Evolutionary conservation across 1,139 yeast species (phyloP), one percentile per base, ranked within the genome.

Genomic region (Yamadazyma spencermartinsiae): DNA sequence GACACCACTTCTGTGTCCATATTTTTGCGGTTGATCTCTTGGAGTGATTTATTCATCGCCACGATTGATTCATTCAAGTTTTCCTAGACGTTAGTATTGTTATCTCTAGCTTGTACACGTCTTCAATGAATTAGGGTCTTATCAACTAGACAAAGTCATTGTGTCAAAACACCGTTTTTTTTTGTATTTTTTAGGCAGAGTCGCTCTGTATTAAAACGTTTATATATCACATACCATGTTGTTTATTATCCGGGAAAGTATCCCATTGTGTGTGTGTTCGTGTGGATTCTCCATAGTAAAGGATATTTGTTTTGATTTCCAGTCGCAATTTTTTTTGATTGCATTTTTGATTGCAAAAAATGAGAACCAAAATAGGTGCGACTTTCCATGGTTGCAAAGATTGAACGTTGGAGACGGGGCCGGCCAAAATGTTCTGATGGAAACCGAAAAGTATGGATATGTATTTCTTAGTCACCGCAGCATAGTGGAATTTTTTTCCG

Each of bases 261-360:
- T 68, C 13, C 89, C 89, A 46, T 79, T 83, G 54, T 89, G 96
- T 7, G 80, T 86, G 55, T 85, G 87, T 52, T 86, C 95, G 55
- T 88, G 94, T 3, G 96, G 97, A 53, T 88, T 88, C 63, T 86
- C 92, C 95, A 86, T 84, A 9, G 31, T 28, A 16, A 24, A 8
- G n/a, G n/a, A 5, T 24, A 12, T 24, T 24, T 30, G 23, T 28
- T 11, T 28, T 28, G 31, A 14, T 10, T 9, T 20, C 10, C 6
- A 24, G 27, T 26, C 29, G 29, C 29, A 26, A 12, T 17, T 12
- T n/a, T n/a, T n/a, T n/a, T n/a, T n/a, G n/a, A n/a, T n/a, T n/a
- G n/a, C n/a, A n/a, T 24, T 24, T 26, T 26, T 26, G 29, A 26
- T 13, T 26, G 29, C 29, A 26, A 26, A 26, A 26, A 26, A 13